Evolutionary conservation across 1,139 yeast species (phyloP).

Genomic region (Debaryomyces psychrophilus): DNA sequence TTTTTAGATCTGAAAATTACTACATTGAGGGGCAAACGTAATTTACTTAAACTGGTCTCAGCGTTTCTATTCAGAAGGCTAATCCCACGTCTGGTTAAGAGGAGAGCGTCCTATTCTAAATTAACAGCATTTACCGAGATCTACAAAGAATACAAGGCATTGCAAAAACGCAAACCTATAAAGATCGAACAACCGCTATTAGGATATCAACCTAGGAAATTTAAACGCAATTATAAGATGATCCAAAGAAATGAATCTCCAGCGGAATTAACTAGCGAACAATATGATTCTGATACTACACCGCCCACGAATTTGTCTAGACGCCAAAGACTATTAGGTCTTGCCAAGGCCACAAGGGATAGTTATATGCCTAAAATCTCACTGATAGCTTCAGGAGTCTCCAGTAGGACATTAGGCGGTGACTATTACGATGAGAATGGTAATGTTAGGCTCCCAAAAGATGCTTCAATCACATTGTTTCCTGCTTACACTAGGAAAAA

Average conservation of each 20-base stretch:
- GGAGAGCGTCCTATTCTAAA: slow-evolving; percentile 16
- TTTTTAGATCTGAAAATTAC: slow-evolving; percentile 1
- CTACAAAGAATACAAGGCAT: slow-evolving; percentile 30
- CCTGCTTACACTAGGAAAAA: slow-evolving; percentile 64
- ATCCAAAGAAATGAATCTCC: slow-evolving; percentile 11
- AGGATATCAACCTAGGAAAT: slow-evolving; percentile 15
- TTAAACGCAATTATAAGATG: slow-evolving; percentile 20
- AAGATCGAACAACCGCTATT: slow-evolving; percentile 11
- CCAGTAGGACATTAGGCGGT: slow-evolving; percentile 37
- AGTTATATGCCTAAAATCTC: slow-evolving; percentile 56
- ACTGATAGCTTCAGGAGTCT: slow-evolving; percentile 53
- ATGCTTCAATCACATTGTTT: slow-evolving; percentile 48
- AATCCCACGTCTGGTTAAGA: slow-evolving; percentile 15
- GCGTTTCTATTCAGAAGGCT: slow-evolving; percentile 23
- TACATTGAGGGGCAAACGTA: slow-evolving; percentile 21
- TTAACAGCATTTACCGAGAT: slow-evolving; percentile 23
- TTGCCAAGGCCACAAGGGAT: slow-evolving; percentile 60
- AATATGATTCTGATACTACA: slow-evolving; percentile 2
- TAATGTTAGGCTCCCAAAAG: slow-evolving; percentile 37
- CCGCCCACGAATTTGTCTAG: slow-evolving; percentile 19
- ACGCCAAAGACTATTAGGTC: slow-evolving; percentile 46
- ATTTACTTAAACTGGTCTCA: slow-evolving; percentile 23
- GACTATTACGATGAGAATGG: slow-evolving; percentile 39
- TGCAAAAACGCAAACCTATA: slow-evolving; percentile 21
- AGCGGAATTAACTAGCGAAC: slow-evolving; percentile 3